Evolutionary conservation across 108 stramenopile genomes (phyloP).

Genomic region (Pseudonitzschia multistriata): DNA sequence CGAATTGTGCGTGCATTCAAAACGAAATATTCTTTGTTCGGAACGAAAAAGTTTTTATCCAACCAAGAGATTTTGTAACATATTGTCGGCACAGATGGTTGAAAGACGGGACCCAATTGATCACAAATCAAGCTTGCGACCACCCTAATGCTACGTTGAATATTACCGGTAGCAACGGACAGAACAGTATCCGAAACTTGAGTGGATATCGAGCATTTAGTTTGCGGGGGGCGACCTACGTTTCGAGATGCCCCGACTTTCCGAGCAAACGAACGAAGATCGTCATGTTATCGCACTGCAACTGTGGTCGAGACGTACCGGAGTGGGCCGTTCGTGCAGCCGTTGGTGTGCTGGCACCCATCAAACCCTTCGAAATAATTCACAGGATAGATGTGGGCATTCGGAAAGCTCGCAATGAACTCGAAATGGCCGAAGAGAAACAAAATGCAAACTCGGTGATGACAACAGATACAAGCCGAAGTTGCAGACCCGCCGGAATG

Average conservation of each 20-base stretch:
- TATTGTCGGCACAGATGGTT: constrained; percentile 76
- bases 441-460: background rate
- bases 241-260: constrained; percentile 53
- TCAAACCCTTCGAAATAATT: constrained; percentile 76
- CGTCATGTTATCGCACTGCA: constrained; percentile 50
- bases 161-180: background rate
- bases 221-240: constrained; percentile 71
- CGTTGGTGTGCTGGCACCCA: constrained; percentile 62
- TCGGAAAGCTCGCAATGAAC: background rate
- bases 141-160: constrained; percentile 42
- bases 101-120: constrained; percentile 59
- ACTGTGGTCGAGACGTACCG: constrained; percentile 23
- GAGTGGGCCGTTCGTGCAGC: constrained; percentile 63
- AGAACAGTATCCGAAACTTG: background rate
- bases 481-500: constrained; percentile 39
- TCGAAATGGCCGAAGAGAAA: constrained; percentile 6
- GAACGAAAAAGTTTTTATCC: constrained; percentile 45
- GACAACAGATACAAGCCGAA: background rate
- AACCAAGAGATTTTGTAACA: constrained; percentile 74
- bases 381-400: constrained; percentile 34
- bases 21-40: background rate
- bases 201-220: constrained; percentile 55
- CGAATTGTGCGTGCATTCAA: background rate
- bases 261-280: constrained; percentile 58
- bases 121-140: constrained; percentile 74